These are phyloP conservation scores for Cercospora brassicicola DNA, from an alignment of 2,329 filamentous ascomycete species.

Conservation along the genomic window DNA sequence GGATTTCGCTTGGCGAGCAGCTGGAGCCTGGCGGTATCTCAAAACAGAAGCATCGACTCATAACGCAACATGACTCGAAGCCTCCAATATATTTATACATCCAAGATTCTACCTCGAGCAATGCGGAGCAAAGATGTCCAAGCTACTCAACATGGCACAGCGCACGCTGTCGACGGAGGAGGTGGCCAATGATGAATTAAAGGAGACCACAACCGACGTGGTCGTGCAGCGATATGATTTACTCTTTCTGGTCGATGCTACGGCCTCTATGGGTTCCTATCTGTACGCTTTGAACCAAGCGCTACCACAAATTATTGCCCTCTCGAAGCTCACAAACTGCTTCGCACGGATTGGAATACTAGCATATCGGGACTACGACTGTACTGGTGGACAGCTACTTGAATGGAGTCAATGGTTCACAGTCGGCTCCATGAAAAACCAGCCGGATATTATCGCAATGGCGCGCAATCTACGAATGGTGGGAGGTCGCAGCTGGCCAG, in stretches of 20 bases:
- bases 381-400: conserved; percentile 1
- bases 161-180: neutral
- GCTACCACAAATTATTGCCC: conserved; percentile 21
- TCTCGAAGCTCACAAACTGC: conserved; percentile 20
- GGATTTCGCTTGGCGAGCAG: neutral
- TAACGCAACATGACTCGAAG: neutral
- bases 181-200: neutral
- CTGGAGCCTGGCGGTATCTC: neutral
- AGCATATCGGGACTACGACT: conserved; percentile 21
- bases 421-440: neutral
- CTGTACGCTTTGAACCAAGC: conserved; percentile 17
- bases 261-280: conserved; percentile 17
- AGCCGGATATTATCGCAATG: conserved; percentile 11
- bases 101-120: neutral
- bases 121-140: neutral
- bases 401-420: conserved; percentile 20
- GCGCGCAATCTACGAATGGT: conserved; percentile 4
- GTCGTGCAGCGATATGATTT: conserved; percentile 10
- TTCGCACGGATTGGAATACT: conserved; percentile 19
- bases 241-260: conserved; percentile 23
- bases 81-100: neutral
- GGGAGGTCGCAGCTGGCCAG: conserved; percentile 13
- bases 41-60: conserved; percentile 3
- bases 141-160: neutral
- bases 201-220: neutral